Evolutionary conservation across 116 monocot genomes (phyloP), one percentile per base, ranked within the genome.

Genomic region (Phalaenopsis hybrid): DNA sequence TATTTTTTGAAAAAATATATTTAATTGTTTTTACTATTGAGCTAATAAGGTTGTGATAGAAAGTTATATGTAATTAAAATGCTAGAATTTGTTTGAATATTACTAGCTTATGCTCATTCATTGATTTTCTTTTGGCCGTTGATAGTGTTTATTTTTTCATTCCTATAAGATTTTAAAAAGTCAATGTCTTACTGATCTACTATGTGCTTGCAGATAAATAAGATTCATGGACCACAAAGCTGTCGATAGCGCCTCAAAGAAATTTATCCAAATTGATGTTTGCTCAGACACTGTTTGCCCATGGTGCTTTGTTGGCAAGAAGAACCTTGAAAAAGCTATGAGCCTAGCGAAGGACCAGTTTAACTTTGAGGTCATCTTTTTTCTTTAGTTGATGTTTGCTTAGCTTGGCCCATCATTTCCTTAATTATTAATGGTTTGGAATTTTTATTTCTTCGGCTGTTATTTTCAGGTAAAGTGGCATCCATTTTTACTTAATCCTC

Each of bases 291-390:
- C 90, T 33, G 92, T 93, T 31, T 97, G 94, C 74, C 94, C 94
- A 12, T 97, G 94, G 94, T 97, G 94, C 74, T 94, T 97, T 84
- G 92, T 97, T 57, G 97, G 97, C 28, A 94, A 91, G 85, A 82
- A 81, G 76, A 94, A 97, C 83, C 97, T 97, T 79, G 88, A 92
- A 21, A 97, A 91, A 80, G 97, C 97, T 23, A 97, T 94, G 46
- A 86, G 90, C 23, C 52, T 85, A 41, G 81, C 77, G 21, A 94
- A 91, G 49, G 91, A 97, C 20, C 80, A 84, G 74, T 94, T 86
- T 77, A 85, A 94, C 76, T 97, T 97, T 78, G 92, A 97, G 97
- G 97, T 97, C 80, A 55, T 55, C 16, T 55, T 55, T 50, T 55
- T 0, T 55, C 55, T 55, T 55, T 16, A 55, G 55, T 73, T 48